These are phyloP conservation scores for Candida schatavii DNA, from an alignment of 805 yeast species.

Conservation along the genomic window DNA sequence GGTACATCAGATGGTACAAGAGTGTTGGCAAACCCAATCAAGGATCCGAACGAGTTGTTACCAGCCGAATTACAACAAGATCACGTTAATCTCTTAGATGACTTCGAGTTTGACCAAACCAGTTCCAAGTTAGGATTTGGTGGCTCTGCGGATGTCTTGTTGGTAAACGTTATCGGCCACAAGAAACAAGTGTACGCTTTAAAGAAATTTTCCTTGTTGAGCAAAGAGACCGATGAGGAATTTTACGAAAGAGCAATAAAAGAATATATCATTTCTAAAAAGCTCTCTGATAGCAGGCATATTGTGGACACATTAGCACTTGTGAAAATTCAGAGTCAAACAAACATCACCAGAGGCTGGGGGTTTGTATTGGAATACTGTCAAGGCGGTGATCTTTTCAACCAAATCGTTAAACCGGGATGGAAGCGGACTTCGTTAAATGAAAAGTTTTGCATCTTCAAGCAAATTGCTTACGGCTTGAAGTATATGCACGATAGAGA, in stretches of 20 bases:
- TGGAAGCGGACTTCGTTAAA: conserved; percentile 52
- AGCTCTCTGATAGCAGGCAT: conserved; percentile 55
- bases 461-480: conserved; percentile 63
- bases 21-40: conserved; percentile 58
- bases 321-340: conserved; percentile 55
- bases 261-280: conserved; percentile 62
- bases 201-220: conserved; percentile 59
- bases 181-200: conserved; percentile 56
- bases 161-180: conserved; percentile 32
- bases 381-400: conserved; percentile 59
- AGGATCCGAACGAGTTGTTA: conserved; percentile 61
- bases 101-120: conserved; percentile 45
- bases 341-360: conserved; percentile 63
- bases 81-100: conserved; percentile 49
- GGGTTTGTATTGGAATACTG: conserved; percentile 70
- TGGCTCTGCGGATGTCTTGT: conserved; percentile 65
- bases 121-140: conserved; percentile 63
- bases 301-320: conserved; percentile 55
- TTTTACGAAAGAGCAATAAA: conserved; percentile 63
- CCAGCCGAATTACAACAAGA: conserved; percentile 53
- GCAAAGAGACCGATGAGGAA: conserved; percentile 59
- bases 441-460: conserved; percentile 66
- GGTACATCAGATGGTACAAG: conserved; percentile 39
- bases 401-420: conserved; percentile 50
- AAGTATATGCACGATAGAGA: conserved; percentile 63